phyloP scores from a whole-genome alignment of 306 rosid species.

The Phaseolus lunatus region DNA sequence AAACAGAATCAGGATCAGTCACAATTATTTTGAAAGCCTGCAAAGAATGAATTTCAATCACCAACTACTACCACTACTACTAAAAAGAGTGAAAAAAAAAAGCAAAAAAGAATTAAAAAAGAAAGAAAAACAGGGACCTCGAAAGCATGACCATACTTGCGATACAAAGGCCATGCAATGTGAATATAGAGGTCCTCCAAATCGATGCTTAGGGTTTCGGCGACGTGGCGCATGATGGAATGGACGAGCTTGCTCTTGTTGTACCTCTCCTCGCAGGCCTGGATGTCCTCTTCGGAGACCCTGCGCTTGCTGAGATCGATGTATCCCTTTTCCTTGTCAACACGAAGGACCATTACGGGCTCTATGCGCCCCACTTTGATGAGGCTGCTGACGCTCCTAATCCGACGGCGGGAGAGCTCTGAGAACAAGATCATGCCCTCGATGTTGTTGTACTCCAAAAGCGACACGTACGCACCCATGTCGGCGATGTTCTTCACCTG shows the following conservation, averaged over 20 bases:
- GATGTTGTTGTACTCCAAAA: constrained; percentile 94
- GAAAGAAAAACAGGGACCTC: constrained; percentile 60
- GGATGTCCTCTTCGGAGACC: constrained; percentile 93
- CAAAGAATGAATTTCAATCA: constrained; percentile 40
- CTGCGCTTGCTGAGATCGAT: constrained; percentile 95
- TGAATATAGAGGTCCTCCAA: constrained; percentile 91
- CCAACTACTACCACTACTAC: not conserved
- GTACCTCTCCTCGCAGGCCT: constrained; percentile 88
- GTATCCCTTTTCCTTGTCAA: constrained; percentile 93
- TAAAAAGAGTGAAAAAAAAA: constrained; percentile 26
- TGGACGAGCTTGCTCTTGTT: constrained; percentile 98
- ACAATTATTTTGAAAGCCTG: constrained; percentile 93
- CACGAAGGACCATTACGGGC: constrained; percentile 96
- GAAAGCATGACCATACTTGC: constrained; percentile 94
- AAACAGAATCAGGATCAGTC: constrained; percentile 88
- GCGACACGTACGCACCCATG: constrained; percentile 98
- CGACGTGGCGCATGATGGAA: constrained; percentile 96
- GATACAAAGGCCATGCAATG: constrained; percentile 96
- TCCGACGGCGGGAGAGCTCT: constrained; percentile 97
- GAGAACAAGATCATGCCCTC: constrained; percentile 97
- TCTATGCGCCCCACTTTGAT: constrained; percentile 94
- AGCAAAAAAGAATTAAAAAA: not conserved
- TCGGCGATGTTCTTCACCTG: constrained; percentile 98
- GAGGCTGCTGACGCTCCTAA: constrained; percentile 88
- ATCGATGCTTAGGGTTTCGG: constrained; percentile 77